phyloP scores from a whole-genome alignment of 306 rosid species.

The Acacia melanoxylon region DNA sequence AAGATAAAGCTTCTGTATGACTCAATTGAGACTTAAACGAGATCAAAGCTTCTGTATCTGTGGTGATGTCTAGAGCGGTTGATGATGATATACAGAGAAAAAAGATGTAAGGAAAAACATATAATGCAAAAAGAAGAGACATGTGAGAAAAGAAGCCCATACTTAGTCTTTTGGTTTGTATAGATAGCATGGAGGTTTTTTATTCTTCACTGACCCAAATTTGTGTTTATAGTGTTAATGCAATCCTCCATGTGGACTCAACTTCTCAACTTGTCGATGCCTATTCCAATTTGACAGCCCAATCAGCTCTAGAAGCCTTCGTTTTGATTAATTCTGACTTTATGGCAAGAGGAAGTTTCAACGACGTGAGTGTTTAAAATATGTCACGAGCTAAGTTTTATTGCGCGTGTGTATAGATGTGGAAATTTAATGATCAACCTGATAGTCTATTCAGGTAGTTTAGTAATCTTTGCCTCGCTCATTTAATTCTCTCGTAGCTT shows the following conservation, averaged over 20 bases:
- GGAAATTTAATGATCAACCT: neutral
- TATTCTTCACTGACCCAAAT: neutral
- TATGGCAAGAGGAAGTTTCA: neutral
- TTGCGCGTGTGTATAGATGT: neutral
- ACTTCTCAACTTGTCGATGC: neutral
- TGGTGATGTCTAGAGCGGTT: constrained; percentile 40
- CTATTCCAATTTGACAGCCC: neutral
- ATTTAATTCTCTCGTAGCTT: neutral
- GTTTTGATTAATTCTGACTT: neutral
- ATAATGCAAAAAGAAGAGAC: constrained; percentile 19
- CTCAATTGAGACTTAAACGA: constrained; percentile 48
- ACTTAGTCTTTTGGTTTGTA: constrained; percentile 4
- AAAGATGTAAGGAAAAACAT: constrained; percentile 13
- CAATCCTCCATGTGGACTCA: neutral
- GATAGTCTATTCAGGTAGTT: neutral
- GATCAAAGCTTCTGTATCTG: constrained; percentile 66
- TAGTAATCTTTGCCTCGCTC: neutral
- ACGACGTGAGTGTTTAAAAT: neutral
- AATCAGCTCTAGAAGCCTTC: neutral
- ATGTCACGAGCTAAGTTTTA: neutral
- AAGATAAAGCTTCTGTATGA: constrained; percentile 29
- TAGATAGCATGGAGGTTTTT: constrained; percentile 10
- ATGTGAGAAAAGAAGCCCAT: constrained; percentile 39
- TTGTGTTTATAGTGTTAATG: neutral
- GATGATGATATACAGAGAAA: constrained; percentile 33